phyloP scores from a whole-genome alignment of 257 asterid species.

The Henckelia pumila region DNA sequence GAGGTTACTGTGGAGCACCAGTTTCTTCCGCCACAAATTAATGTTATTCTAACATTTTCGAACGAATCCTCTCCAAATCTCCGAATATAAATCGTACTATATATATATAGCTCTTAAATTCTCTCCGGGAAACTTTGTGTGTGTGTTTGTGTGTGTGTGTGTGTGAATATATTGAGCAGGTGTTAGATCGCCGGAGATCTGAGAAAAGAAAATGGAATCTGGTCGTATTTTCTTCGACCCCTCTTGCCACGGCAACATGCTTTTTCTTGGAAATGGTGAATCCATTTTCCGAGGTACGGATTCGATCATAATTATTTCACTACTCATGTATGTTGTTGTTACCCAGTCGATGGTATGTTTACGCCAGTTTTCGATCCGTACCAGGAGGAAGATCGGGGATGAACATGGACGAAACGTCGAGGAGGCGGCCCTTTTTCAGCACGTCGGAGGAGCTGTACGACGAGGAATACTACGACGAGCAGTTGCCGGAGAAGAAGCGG shows the following conservation, averaged over 20 bases:
- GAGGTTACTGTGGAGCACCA: conserved; percentile 94
- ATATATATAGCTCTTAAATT: conserved; percentile 23
- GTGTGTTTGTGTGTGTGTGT: conserved; percentile 18
- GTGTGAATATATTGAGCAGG: conserved; percentile 18
- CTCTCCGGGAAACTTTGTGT: conserved; percentile 22
- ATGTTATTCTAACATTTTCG: conserved; percentile 58
- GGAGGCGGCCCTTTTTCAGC: conserved; percentile 78
- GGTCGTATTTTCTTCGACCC: conserved; percentile 73
- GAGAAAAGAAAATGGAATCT: conserved; percentile 55
- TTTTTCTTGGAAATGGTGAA: conserved; percentile 64
- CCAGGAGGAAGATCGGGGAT: conserved; percentile 56
- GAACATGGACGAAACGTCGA: conserved; percentile 69
- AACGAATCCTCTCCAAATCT: conserved; percentile 8
- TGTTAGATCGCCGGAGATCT: conserved; percentile 38
- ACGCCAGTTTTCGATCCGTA: neutral
- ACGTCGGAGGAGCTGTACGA: conserved; percentile 70
- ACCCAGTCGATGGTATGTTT: neutral
- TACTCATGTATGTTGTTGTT: too few relatives aligned
- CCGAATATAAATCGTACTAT: conserved; percentile 14
- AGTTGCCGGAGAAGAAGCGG: conserved; percentile 92
- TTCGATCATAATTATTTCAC: neutral
- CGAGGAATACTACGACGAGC: conserved; percentile 91
- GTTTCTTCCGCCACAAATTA: conserved; percentile 99
- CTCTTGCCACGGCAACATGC: conserved; percentile 65
- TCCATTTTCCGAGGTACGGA: conserved; percentile 63